Evolutionary conservation across 2,329 filamentous ascomycete species (phyloP).

Genomic region (Fusarium avenaceum): DNA sequence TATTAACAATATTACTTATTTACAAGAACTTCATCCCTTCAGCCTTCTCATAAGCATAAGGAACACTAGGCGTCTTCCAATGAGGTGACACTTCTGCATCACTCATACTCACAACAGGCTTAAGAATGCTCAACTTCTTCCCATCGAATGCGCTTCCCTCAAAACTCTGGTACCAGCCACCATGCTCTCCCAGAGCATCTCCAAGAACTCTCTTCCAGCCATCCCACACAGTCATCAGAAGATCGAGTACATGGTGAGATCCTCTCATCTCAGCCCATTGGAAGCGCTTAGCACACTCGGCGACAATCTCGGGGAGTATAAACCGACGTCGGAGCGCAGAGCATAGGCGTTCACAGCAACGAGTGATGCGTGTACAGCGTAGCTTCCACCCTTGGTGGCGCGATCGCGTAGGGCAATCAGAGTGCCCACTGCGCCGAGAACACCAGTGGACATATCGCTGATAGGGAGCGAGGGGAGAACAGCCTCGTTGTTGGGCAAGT

Average conservation of each 20-base stretch:
- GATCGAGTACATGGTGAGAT: slow-evolving; percentile 26
- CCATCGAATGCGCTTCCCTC: slow-evolving; percentile 17
- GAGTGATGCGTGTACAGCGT: slow-evolving; percentile 15
- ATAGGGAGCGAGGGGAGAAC: slow-evolving; percentile 48
- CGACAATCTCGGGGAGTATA: slow-evolving; percentile 17
- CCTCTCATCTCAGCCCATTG: slow-evolving; percentile 35
- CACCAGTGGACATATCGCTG: slow-evolving; percentile 55
- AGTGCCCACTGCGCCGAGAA: slow-evolving; percentile 51
- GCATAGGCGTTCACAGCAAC: slow-evolving; percentile 23
- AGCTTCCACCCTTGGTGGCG: slow-evolving; percentile 41
- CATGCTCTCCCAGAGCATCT: neutral
- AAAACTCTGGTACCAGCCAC: slow-evolving; percentile 20
- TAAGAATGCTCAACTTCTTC: slow-evolving; percentile 20
- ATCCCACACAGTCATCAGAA: slow-evolving; percentile 24
- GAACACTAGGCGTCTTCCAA: slow-evolving; percentile 29
- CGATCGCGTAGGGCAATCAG: slow-evolving; percentile 53
- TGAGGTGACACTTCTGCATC: neutral
- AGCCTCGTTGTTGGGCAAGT: slow-evolving; percentile 23
- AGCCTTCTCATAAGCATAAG: slow-evolving; percentile 27
- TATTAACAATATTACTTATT: neutral
- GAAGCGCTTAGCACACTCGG: slow-evolving; percentile 2
- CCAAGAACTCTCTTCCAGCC: slow-evolving; percentile 22
- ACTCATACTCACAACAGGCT: slow-evolving; percentile 17
- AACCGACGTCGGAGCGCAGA: slow-evolving; percentile 3
- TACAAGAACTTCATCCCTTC: slow-evolving; percentile 10